Evolutionary conservation across 2,329 filamentous ascomycete species (phyloP), one percentile per base, ranked within the genome.

Genomic region (Diaporthe ampelina): DNA sequence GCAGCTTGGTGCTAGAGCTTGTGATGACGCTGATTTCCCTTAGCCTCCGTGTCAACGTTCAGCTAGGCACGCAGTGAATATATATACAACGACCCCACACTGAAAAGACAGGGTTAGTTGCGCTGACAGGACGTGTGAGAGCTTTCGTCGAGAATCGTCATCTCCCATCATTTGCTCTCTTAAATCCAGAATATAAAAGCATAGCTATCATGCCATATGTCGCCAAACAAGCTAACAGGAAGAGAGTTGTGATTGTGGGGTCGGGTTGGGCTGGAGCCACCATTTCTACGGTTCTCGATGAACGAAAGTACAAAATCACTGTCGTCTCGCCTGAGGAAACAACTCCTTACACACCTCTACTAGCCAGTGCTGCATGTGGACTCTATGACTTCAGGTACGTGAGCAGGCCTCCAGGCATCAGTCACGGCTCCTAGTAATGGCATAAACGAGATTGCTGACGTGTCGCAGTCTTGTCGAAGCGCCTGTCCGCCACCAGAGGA

Each of bases 331-430:
- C 73, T 3, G 73, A 74, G 37, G 70, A 74, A 29, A 74, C 70
- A 15, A 73, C 73, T 10, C 70, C 73, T 15, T 74, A 74, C 26
- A 74, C 73, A 3, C 70, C 73, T 24, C 70, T 74, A 3, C 40
- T 74, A 17, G 73, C 70, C 19, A 74, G 73, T 17, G 73, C 73
- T 6, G 70, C 73, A 4, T 74, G 73, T 24, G 73, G 73, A 3
- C 56, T 74, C 8, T 73, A 74, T 19, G 73, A 74, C 15, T 74
- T 74, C 29, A 73, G 70, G 73, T 73, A 15, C 10, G 70, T 13
- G n/a, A 19, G 3, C 4, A 19, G 11, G 8, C 19, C 21, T 11
- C 29, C 17, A 4, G n/a, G 4, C 58, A 3, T 6, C 8, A 19
- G 5, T 11, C 21, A 26, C 4, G 19, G n/a, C n/a, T n/a, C 10